These are phyloP conservation scores for Pythium aphanidermatum DNA, from an alignment of 352 stramenopile genomes.

Conservation along the genomic window DNA sequence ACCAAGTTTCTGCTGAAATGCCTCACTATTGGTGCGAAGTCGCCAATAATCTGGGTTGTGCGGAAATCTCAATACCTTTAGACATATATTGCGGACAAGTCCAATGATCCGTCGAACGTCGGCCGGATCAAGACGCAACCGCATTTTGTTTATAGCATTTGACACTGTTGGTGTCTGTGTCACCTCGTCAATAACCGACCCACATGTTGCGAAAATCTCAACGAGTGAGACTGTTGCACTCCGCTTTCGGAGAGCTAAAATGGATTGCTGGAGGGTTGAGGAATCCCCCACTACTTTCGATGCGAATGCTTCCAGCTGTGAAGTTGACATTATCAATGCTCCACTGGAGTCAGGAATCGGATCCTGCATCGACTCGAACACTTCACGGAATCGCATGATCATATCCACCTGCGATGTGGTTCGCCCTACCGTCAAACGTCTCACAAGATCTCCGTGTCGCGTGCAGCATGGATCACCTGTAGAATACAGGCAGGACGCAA, in stretches of 20 bases:
- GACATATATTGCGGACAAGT: constrained; percentile 43
- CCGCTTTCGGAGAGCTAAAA: constrained; percentile 37
- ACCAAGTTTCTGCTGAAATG: constrained; percentile 58
- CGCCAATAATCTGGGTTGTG: constrained; percentile 73
- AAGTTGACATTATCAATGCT: constrained; percentile 24
- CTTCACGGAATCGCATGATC: constrained; percentile 57
- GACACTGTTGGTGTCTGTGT: constrained; percentile 39
- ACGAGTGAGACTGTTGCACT: constrained; percentile 45
- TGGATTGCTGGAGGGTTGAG: constrained; percentile 27
- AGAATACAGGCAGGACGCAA: constrained; percentile 61
- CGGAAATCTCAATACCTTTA: constrained; percentile 64
- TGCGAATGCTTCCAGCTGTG: constrained; percentile 41
- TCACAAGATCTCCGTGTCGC: constrained; percentile 49
- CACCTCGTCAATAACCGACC: constrained; percentile 65
- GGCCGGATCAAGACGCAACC: constrained; percentile 36
- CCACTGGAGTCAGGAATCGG: background rate
- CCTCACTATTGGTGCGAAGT: constrained; percentile 40
- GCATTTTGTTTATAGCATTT: constrained; percentile 52
- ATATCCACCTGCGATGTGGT: constrained; percentile 49
- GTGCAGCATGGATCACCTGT: constrained; percentile 46
- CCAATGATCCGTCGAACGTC: constrained; percentile 51
- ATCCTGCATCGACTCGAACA: constrained; percentile 34
- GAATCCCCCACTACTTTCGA: constrained; percentile 35
- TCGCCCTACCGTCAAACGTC: constrained; percentile 46
- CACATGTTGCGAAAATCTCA: constrained; percentile 51